Base-by-base conservation (phyloP, 2,329 filamentous ascomycete genomes). In the Exophiala spinifera region DNA sequence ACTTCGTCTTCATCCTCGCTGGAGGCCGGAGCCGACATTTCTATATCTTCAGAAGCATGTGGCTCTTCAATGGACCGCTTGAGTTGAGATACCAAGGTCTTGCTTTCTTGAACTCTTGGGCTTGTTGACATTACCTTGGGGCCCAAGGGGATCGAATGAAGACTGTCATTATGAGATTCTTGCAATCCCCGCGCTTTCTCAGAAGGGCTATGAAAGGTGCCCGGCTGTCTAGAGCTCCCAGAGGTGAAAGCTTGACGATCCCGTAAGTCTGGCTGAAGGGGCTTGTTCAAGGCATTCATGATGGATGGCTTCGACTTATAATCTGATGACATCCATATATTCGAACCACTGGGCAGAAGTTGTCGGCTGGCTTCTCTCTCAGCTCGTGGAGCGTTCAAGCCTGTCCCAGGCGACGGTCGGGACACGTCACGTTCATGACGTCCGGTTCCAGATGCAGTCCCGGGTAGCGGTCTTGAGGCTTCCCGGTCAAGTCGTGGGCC, bases 1-100 rank as follows among this genome's bases (percentile, higher is more conserved):
- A 70, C 70, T 50, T 75, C 74, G 47, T 75, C 73, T 43, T 76
- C 74, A 36, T 74, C 72, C 55, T 76, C 74, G n/a, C 75, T 62
- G 10, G 62, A 63, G 34, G 51, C 61, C 14, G 59, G 61, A 17
- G 51, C 45, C n/a, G 62, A 63, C 62, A 64, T 64, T 25, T 62
- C 54, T 19, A 61, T 57, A 46, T 64, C 62, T 31, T 53, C 51
- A 37, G 47, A 25, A n/a, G 21, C 31, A 13, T 50, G 53, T 11
- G 28, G 25, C 13, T 49, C 48, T 15, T 56, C 46, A 13, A 53
- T 28, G 21, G 47, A 43, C 20, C 48, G 44, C 34, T 49, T 51
- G 6, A 49, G 48, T 14, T 51, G 49, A 3, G 51, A 23, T 1
- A 55, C 34, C n/a, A 55, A 55, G 21, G 53, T 52, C 42, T 56